These are phyloP conservation scores for Phytophthora lateralis DNA, from an alignment of 352 stramenopile genomes.

Conservation along the genomic window DNA sequence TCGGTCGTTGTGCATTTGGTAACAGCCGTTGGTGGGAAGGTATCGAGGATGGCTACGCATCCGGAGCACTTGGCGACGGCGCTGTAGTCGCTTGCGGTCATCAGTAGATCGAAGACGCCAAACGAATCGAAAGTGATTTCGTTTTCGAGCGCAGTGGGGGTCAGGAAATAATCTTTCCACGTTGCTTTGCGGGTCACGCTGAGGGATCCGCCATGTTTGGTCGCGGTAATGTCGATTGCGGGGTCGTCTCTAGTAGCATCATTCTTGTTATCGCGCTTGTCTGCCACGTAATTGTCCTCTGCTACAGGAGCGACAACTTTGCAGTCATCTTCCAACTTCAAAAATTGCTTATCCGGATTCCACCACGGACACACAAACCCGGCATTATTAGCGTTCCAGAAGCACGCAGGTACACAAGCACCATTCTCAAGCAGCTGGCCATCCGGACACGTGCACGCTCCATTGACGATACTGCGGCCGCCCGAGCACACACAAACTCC, in stretches of 20 bases:
- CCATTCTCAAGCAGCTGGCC: background rate
- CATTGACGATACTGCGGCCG: background rate
- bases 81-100: slow-evolving; percentile 34
- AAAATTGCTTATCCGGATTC: background rate
- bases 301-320: slow-evolving; percentile 1
- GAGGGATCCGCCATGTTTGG: background rate
- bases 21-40: slow-evolving; percentile 10
- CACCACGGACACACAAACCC: slow-evolving; percentile 8
- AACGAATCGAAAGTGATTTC: slow-evolving; percentile 28
- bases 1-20: slow-evolving; percentile 10
- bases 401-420: slow-evolving; percentile 4
- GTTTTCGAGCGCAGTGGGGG: slow-evolving; percentile 17
- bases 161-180: slow-evolving; percentile 11
- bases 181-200: slow-evolving; percentile 4
- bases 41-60: slow-evolving; percentile 21
- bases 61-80: slow-evolving; percentile 15
- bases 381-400: slow-evolving; percentile 12
- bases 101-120: slow-evolving; percentile 30
- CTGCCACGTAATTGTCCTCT: slow-evolving; percentile 37
- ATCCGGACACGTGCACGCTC: background rate
- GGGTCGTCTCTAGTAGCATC: slow-evolving; percentile 5
- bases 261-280: slow-evolving; percentile 21
- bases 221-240: slow-evolving; percentile 16
- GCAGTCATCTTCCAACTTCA: slow-evolving; percentile 11
- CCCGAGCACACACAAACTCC: background rate